phyloP scores from a whole-genome alignment of 306 rosid genomes.

The Herpetospermum pedunculosum region DNA sequence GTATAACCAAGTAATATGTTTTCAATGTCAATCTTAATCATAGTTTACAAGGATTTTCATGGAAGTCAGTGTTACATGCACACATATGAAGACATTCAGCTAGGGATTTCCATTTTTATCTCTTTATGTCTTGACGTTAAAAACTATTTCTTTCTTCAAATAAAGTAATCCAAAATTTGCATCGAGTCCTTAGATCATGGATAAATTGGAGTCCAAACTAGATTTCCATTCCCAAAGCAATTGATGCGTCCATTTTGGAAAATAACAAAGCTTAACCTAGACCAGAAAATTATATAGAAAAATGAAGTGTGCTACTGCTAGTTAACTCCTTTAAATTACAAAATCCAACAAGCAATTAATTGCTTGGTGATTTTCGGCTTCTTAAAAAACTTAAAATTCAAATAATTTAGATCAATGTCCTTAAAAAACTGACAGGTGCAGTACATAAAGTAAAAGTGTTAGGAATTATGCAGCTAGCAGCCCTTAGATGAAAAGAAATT shows the following conservation, averaged over 20 bases:
- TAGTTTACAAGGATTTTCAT: not conserved
- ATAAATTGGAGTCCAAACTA: not conserved
- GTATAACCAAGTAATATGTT: not conserved
- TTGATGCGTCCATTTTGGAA: not conserved
- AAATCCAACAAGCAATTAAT: not conserved
- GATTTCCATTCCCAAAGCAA: not conserved
- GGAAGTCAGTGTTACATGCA: not conserved
- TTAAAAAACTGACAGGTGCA: not conserved
- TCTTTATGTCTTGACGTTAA: not conserved
- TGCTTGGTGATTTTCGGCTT: not conserved
- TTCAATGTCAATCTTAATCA: not conserved
- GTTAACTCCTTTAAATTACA: not conserved
- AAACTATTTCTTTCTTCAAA: not conserved
- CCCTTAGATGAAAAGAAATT: not conserved
- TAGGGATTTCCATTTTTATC: not conserved
- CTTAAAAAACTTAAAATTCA: not conserved
- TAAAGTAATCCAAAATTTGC: not conserved
- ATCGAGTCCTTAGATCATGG: not conserved
- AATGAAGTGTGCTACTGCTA: not conserved
- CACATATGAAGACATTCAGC: not conserved
- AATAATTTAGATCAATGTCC: not conserved
- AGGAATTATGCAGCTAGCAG: not conserved
- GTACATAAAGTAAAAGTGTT: not conserved
- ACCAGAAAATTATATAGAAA: not conserved
- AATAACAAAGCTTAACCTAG: not conserved